Evolutionary conservation across 2,329 filamentous ascomycete species (phyloP).

Genomic region (Fusarium virguliforme): DNA sequence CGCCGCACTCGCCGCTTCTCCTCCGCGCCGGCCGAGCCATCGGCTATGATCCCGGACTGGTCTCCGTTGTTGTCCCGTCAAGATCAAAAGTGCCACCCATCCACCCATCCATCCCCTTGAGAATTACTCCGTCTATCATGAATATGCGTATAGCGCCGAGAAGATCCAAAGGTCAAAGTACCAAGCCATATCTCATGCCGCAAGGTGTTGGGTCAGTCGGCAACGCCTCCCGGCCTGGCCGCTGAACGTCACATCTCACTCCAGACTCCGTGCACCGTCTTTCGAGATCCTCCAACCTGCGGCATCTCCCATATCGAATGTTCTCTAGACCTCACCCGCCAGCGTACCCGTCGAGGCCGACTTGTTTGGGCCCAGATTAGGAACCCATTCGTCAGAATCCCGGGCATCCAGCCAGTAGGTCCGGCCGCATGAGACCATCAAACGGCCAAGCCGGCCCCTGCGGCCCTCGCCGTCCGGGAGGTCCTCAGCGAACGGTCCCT

Average conservation of each 20-base stretch:
- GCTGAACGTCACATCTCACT: conserved; percentile 21
- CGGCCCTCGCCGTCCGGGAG: conserved; percentile 85
- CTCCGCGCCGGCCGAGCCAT: conserved; percentile 44
- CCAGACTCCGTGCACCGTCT: conserved; percentile 16
- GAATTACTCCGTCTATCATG: conserved; percentile 41
- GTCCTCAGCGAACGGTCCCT: conserved; percentile 78
- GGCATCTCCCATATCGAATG: conserved; percentile 26
- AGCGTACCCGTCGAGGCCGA: conserved; percentile 63
- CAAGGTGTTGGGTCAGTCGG: conserved; percentile 16
- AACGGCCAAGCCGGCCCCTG: conserved; percentile 82
- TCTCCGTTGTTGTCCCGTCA: conserved; percentile 29
- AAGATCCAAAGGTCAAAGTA: conserved; percentile 14
- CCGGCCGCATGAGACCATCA: conserved; percentile 81
- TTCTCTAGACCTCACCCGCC: conserved; percentile 55
- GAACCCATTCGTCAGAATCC: conserved; percentile 79
- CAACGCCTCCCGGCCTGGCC: conserved; percentile 27
- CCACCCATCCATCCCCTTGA: conserved; percentile 18
- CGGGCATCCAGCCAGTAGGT: conserved; percentile 86
- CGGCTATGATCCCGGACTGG: conserved; percentile 37
- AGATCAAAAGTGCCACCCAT: conserved; percentile 18
- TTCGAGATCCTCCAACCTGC: conserved; percentile 15
- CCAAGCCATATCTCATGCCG: conserved; percentile 23
- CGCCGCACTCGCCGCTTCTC: conserved; percentile 48
- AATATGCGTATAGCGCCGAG: conserved; percentile 30
- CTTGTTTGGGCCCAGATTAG: conserved; percentile 70